A percentile compares a stretch with the other conserved stretches of the same genome.
These are phyloP conservation scores for Antrodiella citrinella DNA, from an alignment of 768 basidiomycete genomes.

Conservation along the genomic window DNA sequence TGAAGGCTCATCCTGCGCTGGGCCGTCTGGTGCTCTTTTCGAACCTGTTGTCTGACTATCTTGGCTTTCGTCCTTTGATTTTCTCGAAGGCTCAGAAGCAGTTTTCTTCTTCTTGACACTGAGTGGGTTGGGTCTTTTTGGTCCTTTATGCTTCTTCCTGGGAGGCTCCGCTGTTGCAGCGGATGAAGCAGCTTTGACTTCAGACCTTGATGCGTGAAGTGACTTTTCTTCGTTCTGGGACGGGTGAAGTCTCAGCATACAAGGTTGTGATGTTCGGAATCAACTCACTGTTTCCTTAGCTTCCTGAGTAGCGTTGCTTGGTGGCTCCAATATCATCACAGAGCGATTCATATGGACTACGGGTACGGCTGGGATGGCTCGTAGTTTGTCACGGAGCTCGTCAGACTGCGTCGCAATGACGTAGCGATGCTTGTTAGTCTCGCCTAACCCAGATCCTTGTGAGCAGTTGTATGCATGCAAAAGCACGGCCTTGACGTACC, in stretches of 20 bases:
- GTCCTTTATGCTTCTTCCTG: slow-evolving; percentile 55
- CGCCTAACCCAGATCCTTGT: slow-evolving; percentile 36
- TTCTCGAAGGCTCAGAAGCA: background rate
- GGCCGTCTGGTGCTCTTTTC: too few relatives aligned
- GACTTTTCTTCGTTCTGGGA: slow-evolving; percentile 14
- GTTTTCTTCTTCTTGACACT: slow-evolving; percentile 83
- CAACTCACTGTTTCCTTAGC: slow-evolving; percentile 52
- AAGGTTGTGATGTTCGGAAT: background rate
- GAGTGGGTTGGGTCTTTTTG: slow-evolving; percentile 87
- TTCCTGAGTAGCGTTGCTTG: slow-evolving; percentile 66
- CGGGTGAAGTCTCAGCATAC: background rate
- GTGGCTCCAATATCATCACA: slow-evolving; percentile 90
- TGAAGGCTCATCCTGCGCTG: background rate
- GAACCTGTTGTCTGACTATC: background rate
- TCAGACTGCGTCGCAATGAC: slow-evolving; percentile 80
- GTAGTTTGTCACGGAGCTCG: slow-evolving; percentile 58
- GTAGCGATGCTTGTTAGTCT: slow-evolving; percentile 88
- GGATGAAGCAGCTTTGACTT: background rate
- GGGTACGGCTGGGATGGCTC: slow-evolving; percentile 76
- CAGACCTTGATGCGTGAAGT: slow-evolving; percentile 28
- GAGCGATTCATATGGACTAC: slow-evolving; percentile 87
- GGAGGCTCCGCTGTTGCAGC: slow-evolving; percentile 25
- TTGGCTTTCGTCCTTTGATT: background rate
- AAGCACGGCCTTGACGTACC: slow-evolving; percentile 58
- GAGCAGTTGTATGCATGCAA: background rate